Percentiles rank a stretch among this genome's conserved stretches.
phyloP scores from a whole-genome alignment of 2,329 filamentous ascomycete genomes.

The Aspergillus ibericus region DNA sequence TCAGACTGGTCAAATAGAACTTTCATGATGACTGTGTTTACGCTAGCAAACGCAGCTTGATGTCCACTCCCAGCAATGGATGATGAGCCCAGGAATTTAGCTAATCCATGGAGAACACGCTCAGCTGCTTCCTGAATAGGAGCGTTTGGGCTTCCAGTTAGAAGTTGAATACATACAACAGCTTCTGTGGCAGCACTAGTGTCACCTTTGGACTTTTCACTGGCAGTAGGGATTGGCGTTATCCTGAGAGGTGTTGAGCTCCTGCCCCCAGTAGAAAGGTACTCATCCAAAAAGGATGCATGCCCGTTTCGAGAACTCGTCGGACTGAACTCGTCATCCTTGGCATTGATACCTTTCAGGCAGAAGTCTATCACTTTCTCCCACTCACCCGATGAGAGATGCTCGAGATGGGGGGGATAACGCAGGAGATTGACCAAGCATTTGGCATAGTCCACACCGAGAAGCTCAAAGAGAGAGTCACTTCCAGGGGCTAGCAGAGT shows the following conservation, averaged over 20 bases:
- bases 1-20: slow-evolving; percentile 67
- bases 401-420: slow-evolving; percentile 75
- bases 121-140: slow-evolving; percentile 61
- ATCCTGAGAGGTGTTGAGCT: slow-evolving; percentile 33
- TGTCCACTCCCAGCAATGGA: slow-evolving; percentile 64
- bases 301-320: slow-evolving; percentile 30
- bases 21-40: slow-evolving; percentile 69
- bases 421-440: slow-evolving; percentile 69
- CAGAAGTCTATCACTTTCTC: slow-evolving; percentile 69
- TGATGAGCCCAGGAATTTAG: slow-evolving; percentile 63
- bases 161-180: slow-evolving; percentile 64
- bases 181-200: slow-evolving; percentile 53
- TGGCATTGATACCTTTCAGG: slow-evolving; percentile 55
- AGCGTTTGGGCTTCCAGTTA: slow-evolving; percentile 67
- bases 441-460: slow-evolving; percentile 77
- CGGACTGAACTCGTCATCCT: slow-evolving; percentile 29
- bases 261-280: slow-evolving; percentile 24
- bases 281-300: slow-evolving; percentile 29
- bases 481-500: slow-evolving; percentile 61
- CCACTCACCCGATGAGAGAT: slow-evolving; percentile 71
- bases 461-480: slow-evolving; percentile 65
- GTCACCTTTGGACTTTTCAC: slow-evolving; percentile 27
- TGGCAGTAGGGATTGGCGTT: slow-evolving; percentile 26
- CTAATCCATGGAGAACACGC: slow-evolving; percentile 56
- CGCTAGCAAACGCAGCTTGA: slow-evolving; percentile 69